These are phyloP conservation scores for Boletus pseudo-olivaceus DNA, from an alignment of 768 basidiomycete genomes.

Conservation along the genomic window DNA sequence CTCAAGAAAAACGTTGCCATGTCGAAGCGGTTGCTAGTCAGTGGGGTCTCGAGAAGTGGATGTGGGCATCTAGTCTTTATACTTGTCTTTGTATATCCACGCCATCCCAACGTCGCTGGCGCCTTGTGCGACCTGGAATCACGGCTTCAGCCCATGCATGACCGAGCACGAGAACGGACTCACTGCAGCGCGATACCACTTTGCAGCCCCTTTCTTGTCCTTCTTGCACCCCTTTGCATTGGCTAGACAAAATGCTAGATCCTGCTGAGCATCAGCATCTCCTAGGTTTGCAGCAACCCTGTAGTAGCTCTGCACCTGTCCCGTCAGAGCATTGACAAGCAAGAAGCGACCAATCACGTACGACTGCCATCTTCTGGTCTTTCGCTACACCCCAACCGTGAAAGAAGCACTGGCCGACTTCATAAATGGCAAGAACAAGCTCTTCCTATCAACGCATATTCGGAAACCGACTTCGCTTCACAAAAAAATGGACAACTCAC, in stretches of 20 bases:
- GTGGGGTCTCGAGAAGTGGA: background rate
- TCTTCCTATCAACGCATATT: slow-evolving; percentile 48
- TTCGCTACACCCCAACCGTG: slow-evolving; percentile 88
- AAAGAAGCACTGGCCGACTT: slow-evolving; percentile 90
- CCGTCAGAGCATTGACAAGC: background rate
- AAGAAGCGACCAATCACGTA: slow-evolving; percentile 35
- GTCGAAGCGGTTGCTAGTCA: background rate
- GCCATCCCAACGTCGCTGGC: slow-evolving; percentile 79
- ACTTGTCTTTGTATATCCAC: slow-evolving; percentile 93
- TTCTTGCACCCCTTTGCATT: slow-evolving; percentile 91
- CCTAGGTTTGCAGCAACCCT: slow-evolving; percentile 79
- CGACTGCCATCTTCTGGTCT: slow-evolving; percentile 88
- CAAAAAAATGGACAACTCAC: slow-evolving; percentile 29
- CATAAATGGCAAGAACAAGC: slow-evolving; percentile 84
- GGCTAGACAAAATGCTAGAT: slow-evolving; percentile 79
- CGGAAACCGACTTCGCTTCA: background rate
- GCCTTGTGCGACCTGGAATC: slow-evolving; percentile 57
- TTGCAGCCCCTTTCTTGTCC: slow-evolving; percentile 79
- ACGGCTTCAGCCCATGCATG: slow-evolving; percentile 1
- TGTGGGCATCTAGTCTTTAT: slow-evolving; percentile 19
- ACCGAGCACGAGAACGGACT: slow-evolving; percentile 22
- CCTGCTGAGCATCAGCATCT: slow-evolving; percentile 83
- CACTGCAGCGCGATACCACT: slow-evolving; percentile 88
- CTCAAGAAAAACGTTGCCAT: background rate
- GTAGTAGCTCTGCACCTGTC: slow-evolving; percentile 65